Conservation (phyloP, 352 stramenopile genomes). For the Bremia lactucae region DNA sequence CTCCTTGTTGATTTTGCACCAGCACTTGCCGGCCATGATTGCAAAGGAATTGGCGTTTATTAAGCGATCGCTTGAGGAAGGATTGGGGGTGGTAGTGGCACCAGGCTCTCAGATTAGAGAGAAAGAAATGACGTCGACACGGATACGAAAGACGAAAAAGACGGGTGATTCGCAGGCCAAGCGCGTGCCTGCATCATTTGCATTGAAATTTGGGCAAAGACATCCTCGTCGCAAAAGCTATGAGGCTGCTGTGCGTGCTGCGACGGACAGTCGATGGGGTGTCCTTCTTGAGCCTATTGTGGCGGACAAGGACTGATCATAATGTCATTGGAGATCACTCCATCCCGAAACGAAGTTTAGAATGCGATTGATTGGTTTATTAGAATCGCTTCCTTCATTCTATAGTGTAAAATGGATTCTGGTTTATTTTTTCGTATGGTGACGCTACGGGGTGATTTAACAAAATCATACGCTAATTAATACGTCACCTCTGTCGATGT, state of each 20-base stretch:
- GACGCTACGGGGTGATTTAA: too few species aligned
- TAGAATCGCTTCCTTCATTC: too few species aligned
- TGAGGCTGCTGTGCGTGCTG: conserved; percentile 16
- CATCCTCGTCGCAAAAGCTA: conserved; percentile 19
- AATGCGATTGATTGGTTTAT: too few species aligned
- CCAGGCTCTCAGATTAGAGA: conserved; percentile 1
- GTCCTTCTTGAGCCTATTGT: conserved; percentile 18
- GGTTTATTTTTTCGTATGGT: too few species aligned
- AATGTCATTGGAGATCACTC: conserved; percentile 2
- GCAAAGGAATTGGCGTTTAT: conserved; percentile 40
- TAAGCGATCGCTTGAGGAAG: conserved; percentile 21
- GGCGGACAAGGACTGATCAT: conserved; percentile 14
- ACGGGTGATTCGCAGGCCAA: conserved; percentile 8
- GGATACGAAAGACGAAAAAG: conserved; percentile 7
- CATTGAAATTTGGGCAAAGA: conserved; percentile 1
- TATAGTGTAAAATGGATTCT: too few species aligned
- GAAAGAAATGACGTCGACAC: conserved; percentile 1
- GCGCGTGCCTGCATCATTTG: conserved; percentile 1
- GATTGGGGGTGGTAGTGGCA: conserved; percentile 11
- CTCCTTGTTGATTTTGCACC: conserved; percentile 34
- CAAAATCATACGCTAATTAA: too few species aligned
- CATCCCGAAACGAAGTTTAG: too few species aligned
- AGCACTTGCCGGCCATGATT: conserved; percentile 24
- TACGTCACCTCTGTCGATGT: too few species aligned
- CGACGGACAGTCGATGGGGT: conserved; percentile 18